Evolutionary conservation across 257 asterid genomes (phyloP), one percentile per base, ranked within the genome.

Genomic region (Nicotiana otophora): DNA sequence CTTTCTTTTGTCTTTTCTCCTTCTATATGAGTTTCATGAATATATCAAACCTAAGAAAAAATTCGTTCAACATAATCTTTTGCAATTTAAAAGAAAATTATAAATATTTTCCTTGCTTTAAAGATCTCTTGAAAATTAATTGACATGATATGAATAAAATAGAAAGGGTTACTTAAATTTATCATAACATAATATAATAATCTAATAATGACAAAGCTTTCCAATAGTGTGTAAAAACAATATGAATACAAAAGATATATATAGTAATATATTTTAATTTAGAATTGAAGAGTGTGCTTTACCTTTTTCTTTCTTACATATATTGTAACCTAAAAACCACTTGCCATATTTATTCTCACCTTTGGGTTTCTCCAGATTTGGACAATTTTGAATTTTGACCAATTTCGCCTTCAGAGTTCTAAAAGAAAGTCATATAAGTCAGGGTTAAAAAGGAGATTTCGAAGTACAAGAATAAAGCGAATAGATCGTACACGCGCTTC

Each of bases 331-430:
- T 51, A 42, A 51, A 74, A 51, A 75, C 42, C 63, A 75, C 46
- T 51, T 8, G 62, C 60, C 57, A 62, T 63, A 85, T 69, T 84
- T 77, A 70, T 84, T 77, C 78, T 28, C 80, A 72, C 53, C 74
- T 83, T 68, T 70, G 76, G 85, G 54, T 34, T 57, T 63, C 72
- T 74, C 82, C 87, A 81, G 84, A 82, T 75, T 54, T 51, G 19
- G 81, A 83, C 69, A 66, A 57, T 62, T 61, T n/a, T 54, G 58
- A 0, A 7, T 28, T 34, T 77, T 74, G 82, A 79, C 80, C 19
- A 20, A 60, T 30, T 55, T 39, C 68, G 42, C 58, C 85, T 80
- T 85, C 48, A 16, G 10, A 64, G 12, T 23, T 51, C 62, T 19
- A 36, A n/a, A 78, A 58, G n/a, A 31, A 26, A 48, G 63, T 12